A percentile compares a stretch with the other conserved stretches of the same genome.
These are phyloP conservation scores for Neospermospora avenae DNA, from an alignment of 2,329 filamentous ascomycete genomes.

Conservation along the genomic window DNA sequence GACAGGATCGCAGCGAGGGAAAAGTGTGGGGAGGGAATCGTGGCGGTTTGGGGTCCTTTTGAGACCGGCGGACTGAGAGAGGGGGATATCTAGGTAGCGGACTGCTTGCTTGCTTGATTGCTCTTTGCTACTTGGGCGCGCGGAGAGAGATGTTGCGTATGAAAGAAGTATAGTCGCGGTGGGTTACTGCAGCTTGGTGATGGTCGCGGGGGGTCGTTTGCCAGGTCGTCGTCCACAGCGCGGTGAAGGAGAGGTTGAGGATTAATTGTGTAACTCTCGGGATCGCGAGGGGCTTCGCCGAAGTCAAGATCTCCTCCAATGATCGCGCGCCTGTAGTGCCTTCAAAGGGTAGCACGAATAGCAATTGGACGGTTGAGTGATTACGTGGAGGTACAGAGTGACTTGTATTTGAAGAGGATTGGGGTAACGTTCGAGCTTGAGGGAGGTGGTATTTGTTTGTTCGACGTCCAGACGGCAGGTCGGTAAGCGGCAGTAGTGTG, in stretches of 20 bases:
- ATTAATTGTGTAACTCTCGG: constrained; percentile 17
- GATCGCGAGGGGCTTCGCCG: constrained; percentile 19
- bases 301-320: constrained; percentile 6
- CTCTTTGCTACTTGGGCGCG: constrained; percentile 3
- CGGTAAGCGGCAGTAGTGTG: not conserved
- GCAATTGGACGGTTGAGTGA: constrained; percentile 1
- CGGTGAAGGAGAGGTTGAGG: constrained; percentile 7
- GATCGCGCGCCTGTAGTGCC: not conserved
- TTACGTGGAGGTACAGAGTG: constrained; percentile 6
- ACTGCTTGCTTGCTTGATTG: constrained; percentile 1
- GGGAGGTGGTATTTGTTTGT: not conserved
- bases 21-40: constrained; percentile 35
- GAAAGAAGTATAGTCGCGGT: constrained; percentile 2
- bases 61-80: constrained; percentile 24
- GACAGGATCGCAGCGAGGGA: constrained; percentile 37
- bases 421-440: not conserved
- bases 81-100: not conserved
- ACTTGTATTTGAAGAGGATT: constrained; percentile 1
- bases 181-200: constrained; percentile 16
- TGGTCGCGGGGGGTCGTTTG: constrained; percentile 6
- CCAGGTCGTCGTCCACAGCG: constrained; percentile 5
- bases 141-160: constrained; percentile 9
- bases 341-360: not conserved
- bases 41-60: constrained; percentile 32
- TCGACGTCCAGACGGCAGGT: not conserved